Evolutionary conservation across 371 early-diverging fungal species (phyloP).

Genomic region (Mucor circinelloides): DNA sequence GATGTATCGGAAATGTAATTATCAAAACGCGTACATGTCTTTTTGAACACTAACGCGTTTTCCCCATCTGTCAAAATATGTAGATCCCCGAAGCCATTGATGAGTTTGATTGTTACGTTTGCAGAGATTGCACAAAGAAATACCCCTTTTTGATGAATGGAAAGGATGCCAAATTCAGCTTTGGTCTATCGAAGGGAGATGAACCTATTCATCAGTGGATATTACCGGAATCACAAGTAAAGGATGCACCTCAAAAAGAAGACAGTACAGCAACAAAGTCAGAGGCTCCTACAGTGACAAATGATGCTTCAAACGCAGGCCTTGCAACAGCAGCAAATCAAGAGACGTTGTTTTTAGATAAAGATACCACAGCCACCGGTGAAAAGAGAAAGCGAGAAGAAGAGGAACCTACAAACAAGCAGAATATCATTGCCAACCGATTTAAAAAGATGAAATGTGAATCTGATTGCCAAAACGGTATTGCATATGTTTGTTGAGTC

Average conservation of each 20-base stretch:
- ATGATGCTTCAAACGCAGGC: not conserved
- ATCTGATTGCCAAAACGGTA: constrained; percentile 16
- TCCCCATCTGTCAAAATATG: not conserved
- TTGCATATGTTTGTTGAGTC: not conserved
- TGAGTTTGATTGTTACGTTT: constrained; percentile 79
- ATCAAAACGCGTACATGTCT: not conserved
- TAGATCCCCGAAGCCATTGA: constrained; percentile 66
- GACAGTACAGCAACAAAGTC: not conserved
- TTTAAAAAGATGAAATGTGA: constrained; percentile 10
- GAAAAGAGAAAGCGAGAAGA: constrained; percentile 18
- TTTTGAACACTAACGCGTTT: not conserved
- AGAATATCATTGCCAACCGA: not conserved
- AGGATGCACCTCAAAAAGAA: not conserved
- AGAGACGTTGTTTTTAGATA: not conserved
- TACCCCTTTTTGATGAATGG: constrained; percentile 62
- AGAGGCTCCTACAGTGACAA: not conserved
- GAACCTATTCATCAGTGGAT: constrained; percentile 33
- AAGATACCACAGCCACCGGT: not conserved
- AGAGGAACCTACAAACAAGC: not conserved
- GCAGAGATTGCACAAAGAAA: constrained; percentile 70
- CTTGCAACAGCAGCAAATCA: not conserved
- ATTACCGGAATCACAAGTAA: constrained; percentile 7
- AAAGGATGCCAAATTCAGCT: constrained; percentile 50
- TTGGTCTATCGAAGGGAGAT: constrained; percentile 40
- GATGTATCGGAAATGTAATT: constrained; percentile 74